These are phyloP conservation scores for Inonotus hispidus DNA, from an alignment of 1,284 basidiomycete species.

Conservation along the genomic window DNA sequence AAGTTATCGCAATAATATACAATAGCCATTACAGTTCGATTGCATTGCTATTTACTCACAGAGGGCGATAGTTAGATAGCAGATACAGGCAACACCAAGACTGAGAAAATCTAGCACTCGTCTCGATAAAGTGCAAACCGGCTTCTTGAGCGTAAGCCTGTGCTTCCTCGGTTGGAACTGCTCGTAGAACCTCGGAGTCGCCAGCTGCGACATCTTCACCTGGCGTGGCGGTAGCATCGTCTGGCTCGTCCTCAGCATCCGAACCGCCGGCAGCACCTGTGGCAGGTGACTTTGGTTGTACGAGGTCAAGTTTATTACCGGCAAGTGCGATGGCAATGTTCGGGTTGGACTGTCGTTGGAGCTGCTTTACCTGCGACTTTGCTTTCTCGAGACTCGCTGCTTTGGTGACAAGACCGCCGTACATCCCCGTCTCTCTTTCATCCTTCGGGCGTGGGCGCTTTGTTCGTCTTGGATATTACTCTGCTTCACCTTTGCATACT, in stretches of 20 bases:
- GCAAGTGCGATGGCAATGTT: too few relatives aligned
- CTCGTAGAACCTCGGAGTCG: slow-evolving; percentile 69
- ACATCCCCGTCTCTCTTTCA: background rate
- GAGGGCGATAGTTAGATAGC: too few relatives aligned
- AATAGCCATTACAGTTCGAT: too few relatives aligned
- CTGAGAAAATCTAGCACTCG: too few relatives aligned
- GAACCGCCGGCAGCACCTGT: slow-evolving; percentile 37
- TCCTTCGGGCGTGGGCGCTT: background rate
- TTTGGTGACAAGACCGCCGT: slow-evolving; percentile 57
- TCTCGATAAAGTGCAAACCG: slow-evolving; percentile 94
- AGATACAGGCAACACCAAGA: too few relatives aligned
- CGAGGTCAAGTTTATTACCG: slow-evolving; percentile 94
- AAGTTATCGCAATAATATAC: too few relatives aligned
- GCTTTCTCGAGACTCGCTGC: too few relatives aligned
- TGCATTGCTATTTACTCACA: too few relatives aligned
- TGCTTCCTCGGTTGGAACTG: slow-evolving; percentile 91
- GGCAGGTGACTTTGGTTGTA: slow-evolving; percentile 57
- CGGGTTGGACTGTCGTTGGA: too few relatives aligned
- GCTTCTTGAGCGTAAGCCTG: slow-evolving; percentile 94
- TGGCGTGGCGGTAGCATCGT: slow-evolving; percentile 83
- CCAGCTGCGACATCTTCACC: slow-evolving; percentile 58
- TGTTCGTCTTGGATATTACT: background rate
- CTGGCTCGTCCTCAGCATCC: slow-evolving; percentile 71
- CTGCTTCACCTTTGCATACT: background rate
- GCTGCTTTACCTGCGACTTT: too few relatives aligned